Percentiles rank a stretch among this genome's conserved stretches.
Evolutionary conservation across 2,329 filamentous ascomycete species (phyloP).

Genomic region (Alternaria consortialis): DNA sequence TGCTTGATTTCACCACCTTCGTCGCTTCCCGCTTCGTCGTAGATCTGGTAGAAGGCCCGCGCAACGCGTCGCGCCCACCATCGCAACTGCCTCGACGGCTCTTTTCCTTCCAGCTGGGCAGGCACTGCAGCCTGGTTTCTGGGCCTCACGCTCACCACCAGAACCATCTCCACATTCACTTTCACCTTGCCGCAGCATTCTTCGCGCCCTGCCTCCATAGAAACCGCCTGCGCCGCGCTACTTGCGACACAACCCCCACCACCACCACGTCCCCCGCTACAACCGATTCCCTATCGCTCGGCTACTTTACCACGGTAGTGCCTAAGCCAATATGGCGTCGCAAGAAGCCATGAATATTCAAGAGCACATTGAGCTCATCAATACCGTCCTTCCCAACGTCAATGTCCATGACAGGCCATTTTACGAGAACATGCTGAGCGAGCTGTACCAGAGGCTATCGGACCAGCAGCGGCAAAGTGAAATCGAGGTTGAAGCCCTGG

Average conservation of each 20-base stretch:
- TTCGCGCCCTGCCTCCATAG: conserved; percentile 1
- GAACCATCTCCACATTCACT: conserved; percentile 4
- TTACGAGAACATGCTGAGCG: conserved; percentile 9
- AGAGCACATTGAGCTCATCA: conserved; percentile 11
- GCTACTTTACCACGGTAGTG: not conserved
- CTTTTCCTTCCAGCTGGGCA: conserved; percentile 7
- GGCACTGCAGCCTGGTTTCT: conserved; percentile 13
- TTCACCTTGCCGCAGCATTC: conserved; percentile 1
- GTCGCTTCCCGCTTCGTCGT: not conserved
- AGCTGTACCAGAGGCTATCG: not conserved
- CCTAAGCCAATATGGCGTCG: conserved; percentile 1
- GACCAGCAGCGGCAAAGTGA: not conserved
- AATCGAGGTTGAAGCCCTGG: not conserved
- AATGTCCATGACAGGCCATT: conserved; percentile 4
- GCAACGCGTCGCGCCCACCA: conserved; percentile 19
- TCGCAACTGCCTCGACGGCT: conserved; percentile 14
- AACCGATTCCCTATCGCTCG: not conserved
- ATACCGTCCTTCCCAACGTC: conserved; percentile 4
- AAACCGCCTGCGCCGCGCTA: conserved; percentile 6
- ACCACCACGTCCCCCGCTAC: not conserved
- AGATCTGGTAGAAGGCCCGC: conserved; percentile 1
- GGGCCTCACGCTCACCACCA: conserved; percentile 10
- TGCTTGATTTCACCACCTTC: not conserved
- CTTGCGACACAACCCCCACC: not conserved
- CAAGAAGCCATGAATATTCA: not conserved